Evolutionary conservation across 2,329 filamentous ascomycete species (phyloP).

Genomic region (Trichoderma polysporum): DNA sequence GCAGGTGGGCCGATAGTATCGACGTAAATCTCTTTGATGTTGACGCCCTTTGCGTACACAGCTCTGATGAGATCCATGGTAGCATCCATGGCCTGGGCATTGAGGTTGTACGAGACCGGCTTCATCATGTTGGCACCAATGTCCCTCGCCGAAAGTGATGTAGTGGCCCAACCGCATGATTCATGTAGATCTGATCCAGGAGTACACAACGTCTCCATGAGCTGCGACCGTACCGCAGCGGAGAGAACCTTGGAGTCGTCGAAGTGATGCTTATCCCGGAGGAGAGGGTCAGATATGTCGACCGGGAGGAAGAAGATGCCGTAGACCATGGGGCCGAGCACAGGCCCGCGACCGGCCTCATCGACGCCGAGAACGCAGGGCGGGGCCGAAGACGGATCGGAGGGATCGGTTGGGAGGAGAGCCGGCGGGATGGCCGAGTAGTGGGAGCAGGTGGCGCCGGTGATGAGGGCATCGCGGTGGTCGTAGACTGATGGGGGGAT

Average conservation of each 20-base stretch:
- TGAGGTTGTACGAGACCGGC: slow-evolving; percentile 77
- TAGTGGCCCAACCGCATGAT: slow-evolving; percentile 78
- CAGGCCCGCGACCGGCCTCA: slow-evolving; percentile 89
- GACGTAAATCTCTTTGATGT: slow-evolving; percentile 86
- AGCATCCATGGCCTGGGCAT: slow-evolving; percentile 92
- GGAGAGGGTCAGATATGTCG: slow-evolving; percentile 66
- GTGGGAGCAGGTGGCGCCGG: slow-evolving; percentile 68
- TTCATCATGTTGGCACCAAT: slow-evolving; percentile 78
- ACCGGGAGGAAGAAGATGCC: slow-evolving; percentile 74
- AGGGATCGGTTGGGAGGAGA: slow-evolving; percentile 49
- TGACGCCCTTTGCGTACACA: slow-evolving; percentile 74
- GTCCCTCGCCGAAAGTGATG: slow-evolving; percentile 77
- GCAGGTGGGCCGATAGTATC: slow-evolving; percentile 87
- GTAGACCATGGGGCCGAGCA: slow-evolving; percentile 81
- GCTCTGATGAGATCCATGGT: slow-evolving; percentile 79
- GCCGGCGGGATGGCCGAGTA: slow-evolving; percentile 66
- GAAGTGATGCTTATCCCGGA: slow-evolving; percentile 79
- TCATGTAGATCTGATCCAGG: slow-evolving; percentile 48
- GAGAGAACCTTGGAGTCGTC: slow-evolving; percentile 94
- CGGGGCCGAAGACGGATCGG: slow-evolving; percentile 35
- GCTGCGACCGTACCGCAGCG: slow-evolving; percentile 68
- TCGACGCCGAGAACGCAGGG: slow-evolving; percentile 81
- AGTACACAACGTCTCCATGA: slow-evolving; percentile 71
- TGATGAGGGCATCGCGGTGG: slow-evolving; percentile 53
- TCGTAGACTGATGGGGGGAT: slow-evolving; percentile 74